These are phyloP conservation scores for Trichoderma sp. DNA, from an alignment of 2,329 filamentous ascomycete genomes.

Conservation along the genomic window DNA sequence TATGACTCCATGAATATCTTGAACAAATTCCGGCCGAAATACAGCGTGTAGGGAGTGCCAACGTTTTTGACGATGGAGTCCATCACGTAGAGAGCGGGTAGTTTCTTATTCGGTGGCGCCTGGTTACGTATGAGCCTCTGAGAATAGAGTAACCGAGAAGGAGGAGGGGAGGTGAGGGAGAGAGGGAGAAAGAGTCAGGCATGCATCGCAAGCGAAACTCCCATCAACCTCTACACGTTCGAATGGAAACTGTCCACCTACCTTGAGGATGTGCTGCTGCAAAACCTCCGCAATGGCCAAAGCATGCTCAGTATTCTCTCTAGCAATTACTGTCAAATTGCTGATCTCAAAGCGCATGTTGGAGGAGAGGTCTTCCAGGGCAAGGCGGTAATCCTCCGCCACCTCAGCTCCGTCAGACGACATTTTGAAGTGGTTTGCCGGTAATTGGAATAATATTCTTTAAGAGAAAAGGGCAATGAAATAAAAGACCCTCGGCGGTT, in stretches of 20 bases:
- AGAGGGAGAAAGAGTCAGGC: neutral
- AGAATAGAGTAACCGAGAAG: neutral
- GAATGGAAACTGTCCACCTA: constrained; percentile 55
- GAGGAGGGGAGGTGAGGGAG: neutral
- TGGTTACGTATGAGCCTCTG: constrained; percentile 52
- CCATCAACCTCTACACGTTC: neutral
- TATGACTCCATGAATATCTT: constrained; percentile 97
- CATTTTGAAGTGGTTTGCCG: constrained; percentile 43
- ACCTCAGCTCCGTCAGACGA: constrained; percentile 73
- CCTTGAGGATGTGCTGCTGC: constrained; percentile 91
- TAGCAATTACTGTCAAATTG: constrained; percentile 95
- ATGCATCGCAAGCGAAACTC: neutral
- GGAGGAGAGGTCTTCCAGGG: constrained; percentile 84
- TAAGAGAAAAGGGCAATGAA: constrained; percentile 7
- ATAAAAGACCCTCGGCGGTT: neutral
- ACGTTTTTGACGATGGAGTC: constrained; percentile 99
- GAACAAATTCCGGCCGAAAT: constrained; percentile 89
- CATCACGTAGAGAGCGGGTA: constrained; percentile 95
- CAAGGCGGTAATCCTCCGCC: constrained; percentile 91
- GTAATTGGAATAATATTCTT: constrained; percentile 16
- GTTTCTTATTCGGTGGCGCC: constrained; percentile 85
- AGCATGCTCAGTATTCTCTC: constrained; percentile 95
- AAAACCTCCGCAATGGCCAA: constrained; percentile 88
- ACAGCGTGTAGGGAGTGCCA: constrained; percentile 94
- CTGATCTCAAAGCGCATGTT: constrained; percentile 96